Percentiles rank a stretch among this genome's conserved stretches.
phyloP scores from a whole-genome alignment of 2,329 filamentous ascomycete species.

The Diaporthe sp. region DNA sequence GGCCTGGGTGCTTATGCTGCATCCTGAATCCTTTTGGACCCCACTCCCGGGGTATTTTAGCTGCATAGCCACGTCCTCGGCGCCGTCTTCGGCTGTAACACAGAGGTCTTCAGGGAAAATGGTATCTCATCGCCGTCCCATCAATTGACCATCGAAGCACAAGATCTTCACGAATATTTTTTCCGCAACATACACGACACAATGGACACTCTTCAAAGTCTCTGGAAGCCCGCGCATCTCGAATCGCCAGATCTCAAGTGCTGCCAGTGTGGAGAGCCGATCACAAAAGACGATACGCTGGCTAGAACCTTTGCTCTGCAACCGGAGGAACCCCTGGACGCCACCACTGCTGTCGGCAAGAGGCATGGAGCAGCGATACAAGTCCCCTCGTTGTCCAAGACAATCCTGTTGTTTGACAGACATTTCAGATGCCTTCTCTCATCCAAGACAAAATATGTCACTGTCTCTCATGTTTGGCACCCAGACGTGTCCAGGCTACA shows the following conservation, averaged over 20 bases:
- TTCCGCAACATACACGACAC: not conserved
- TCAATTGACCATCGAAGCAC: not conserved
- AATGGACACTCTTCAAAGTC: not conserved
- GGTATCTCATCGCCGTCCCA: not conserved
- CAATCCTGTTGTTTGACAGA: not conserved
- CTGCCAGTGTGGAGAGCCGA: not conserved
- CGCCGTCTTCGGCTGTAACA: not conserved
- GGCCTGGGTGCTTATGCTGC: not conserved
- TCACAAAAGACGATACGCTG: not conserved
- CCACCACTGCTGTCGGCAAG: not conserved
- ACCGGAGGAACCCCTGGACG: not conserved
- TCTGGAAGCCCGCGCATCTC: not conserved
- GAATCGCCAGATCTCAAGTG: slow-evolving; percentile 4
- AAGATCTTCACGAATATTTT: not conserved
- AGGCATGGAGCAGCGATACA: not conserved
- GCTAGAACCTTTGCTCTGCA: not conserved
- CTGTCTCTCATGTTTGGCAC: not conserved
- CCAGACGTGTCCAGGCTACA: not conserved
- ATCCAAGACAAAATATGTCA: not conserved
- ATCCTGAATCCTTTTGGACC: not conserved
- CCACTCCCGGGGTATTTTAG: not conserved
- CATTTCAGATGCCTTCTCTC: not conserved
- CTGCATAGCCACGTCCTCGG: not conserved
- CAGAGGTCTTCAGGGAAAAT: not conserved
- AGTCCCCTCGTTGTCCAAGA: not conserved